Evolutionary conservation across 2,329 filamentous ascomycete genomes (phyloP).

Genomic region (Talaromyces sp.): DNA sequence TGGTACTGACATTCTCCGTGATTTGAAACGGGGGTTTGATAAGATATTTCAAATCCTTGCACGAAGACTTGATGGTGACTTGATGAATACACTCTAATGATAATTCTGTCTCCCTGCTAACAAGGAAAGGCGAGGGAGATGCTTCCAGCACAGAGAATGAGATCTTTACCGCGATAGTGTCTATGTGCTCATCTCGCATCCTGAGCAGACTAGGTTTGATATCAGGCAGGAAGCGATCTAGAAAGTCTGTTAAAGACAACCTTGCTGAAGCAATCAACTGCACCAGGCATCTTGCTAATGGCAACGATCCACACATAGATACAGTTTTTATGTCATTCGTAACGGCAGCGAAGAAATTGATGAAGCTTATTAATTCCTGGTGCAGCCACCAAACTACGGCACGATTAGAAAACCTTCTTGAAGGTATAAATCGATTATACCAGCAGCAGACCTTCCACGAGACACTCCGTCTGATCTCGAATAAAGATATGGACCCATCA

Average conservation of each 20-base stretch:
- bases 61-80: neutral
- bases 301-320: slow-evolving; percentile 6
- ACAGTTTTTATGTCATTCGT: slow-evolving; percentile 18
- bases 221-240: neutral
- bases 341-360: slow-evolving; percentile 22
- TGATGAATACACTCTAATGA: neutral
- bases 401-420: slow-evolving; percentile 19
- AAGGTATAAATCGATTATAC: no score
- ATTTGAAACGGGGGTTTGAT: neutral
- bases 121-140: neutral
- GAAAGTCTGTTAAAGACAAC: neutral
- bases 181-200: slow-evolving; percentile 33
- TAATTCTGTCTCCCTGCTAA: neutral
- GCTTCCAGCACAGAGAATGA: neutral
- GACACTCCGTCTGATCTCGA: no score
- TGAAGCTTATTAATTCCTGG: slow-evolving; percentile 27
- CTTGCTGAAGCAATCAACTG: neutral
- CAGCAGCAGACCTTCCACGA: no score
- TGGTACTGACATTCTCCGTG: slow-evolving; percentile 22
- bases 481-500: no score
- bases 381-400: slow-evolving; percentile 23
- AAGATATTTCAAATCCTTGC: neutral
- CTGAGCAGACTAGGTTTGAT: slow-evolving; percentile 26
- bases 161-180: slow-evolving; percentile 29
- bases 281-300: neutral